Evolutionary conservation across 805 yeast genomes (phyloP).

Genomic region (Zygosaccharomyces bailii): DNA sequence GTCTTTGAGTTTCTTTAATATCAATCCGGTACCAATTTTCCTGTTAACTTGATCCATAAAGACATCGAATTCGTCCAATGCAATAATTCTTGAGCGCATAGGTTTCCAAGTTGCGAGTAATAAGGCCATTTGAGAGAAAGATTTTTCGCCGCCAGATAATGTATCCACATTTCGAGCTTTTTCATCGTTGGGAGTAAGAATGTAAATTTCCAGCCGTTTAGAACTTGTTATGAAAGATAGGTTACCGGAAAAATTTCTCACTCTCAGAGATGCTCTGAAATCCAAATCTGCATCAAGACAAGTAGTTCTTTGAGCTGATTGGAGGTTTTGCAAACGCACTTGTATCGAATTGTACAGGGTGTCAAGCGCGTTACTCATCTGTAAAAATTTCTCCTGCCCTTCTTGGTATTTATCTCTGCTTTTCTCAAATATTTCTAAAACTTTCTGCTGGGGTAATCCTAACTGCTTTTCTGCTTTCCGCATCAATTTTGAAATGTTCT

Average conservation of each 20-base stretch:
- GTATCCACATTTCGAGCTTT: slow-evolving; percentile 70
- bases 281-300: slow-evolving; percentile 50
- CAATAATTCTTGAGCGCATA: slow-evolving; percentile 83
- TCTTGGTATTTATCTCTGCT: slow-evolving; percentile 43
- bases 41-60: slow-evolving; percentile 95
- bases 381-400: slow-evolving; percentile 41
- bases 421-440: slow-evolving; percentile 45
- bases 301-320: slow-evolving; percentile 39
- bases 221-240: slow-evolving; percentile 58
- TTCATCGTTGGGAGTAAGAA: slow-evolving; percentile 57
- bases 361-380: slow-evolving; percentile 37
- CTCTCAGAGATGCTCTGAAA: slow-evolving; percentile 56
- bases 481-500: slow-evolving; percentile 44
- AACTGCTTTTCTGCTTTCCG: slow-evolving; percentile 49
- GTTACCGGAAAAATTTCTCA: slow-evolving; percentile 72
- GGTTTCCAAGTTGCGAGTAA: slow-evolving; percentile 88
- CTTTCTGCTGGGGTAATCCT: slow-evolving; percentile 56
- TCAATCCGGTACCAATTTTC: slow-evolving; percentile 67
- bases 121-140: slow-evolving; percentile 86
- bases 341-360: slow-evolving; percentile 39
- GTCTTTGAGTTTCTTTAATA: slow-evolving; percentile 63
- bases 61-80: slow-evolving; percentile 95
- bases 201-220: slow-evolving; percentile 52
- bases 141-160: slow-evolving; percentile 94
- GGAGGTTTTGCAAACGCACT: slow-evolving; percentile 43